These are phyloP conservation scores for Cryptomeria japonica DNA, from an alignment of 75 land plant genomes.

Conservation along the genomic window DNA sequence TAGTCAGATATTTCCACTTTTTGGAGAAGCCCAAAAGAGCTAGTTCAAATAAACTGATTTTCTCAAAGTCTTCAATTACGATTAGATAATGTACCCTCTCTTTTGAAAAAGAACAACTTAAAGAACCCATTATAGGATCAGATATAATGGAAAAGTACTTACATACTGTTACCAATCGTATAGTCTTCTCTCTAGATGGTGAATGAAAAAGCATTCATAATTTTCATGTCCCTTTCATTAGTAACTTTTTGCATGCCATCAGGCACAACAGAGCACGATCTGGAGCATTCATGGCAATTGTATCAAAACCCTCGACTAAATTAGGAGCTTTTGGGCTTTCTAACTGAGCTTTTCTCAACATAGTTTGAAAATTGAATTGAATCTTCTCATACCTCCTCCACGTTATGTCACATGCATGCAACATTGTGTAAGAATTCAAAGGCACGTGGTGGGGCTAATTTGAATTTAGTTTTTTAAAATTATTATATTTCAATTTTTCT, in stretches of 20 bases:
- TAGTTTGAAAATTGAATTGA: not conserved
- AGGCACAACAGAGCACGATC: conserved; percentile 97
- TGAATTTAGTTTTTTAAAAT: too few relatives aligned
- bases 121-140: not conserved
- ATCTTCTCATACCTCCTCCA: too few relatives aligned
- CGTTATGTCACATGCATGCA: too few relatives aligned
- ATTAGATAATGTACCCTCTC: not conserved
- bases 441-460: too few relatives aligned
- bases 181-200: conserved; percentile 91
- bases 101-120: not conserved
- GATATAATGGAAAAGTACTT: conserved; percentile 11
- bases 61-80: not conserved
- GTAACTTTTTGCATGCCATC: conserved; percentile 90
- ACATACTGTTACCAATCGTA: conserved; percentile 94
- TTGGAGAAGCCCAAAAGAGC: not conserved
- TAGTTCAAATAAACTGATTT: not conserved
- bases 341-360: not conserved
- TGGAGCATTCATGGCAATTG: conserved; percentile 77
- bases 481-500: too few relatives aligned
- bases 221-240: conserved; percentile 94
- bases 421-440: too few relatives aligned
- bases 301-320: not conserved
- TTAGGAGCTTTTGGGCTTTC: not conserved
- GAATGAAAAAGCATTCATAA: conserved; percentile 88
- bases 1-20: not conserved